These are phyloP conservation scores for Peniophora sp. DNA, from an alignment of 1,284 basidiomycete genomes.

Conservation along the genomic window DNA sequence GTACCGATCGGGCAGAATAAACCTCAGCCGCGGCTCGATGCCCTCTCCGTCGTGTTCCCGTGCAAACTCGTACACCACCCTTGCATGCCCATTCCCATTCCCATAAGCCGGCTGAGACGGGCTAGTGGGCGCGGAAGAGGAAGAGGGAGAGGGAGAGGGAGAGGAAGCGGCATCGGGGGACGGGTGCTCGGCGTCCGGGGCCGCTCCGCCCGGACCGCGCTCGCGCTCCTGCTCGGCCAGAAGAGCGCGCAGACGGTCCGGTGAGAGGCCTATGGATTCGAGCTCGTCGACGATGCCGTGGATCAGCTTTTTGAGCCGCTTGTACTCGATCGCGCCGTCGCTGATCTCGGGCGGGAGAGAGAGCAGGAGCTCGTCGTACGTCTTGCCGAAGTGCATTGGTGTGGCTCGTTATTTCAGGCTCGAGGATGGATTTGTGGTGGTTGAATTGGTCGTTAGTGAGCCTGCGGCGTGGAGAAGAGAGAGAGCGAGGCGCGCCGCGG, in stretches of 20 bases:
- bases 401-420: too few relatives aligned
- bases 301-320: conserved; percentile 90
- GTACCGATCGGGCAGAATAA: conserved; percentile 30
- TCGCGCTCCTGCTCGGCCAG: conserved; percentile 16
- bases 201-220: conserved; percentile 16
- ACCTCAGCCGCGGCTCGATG: conserved; percentile 47
- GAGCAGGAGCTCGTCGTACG: conserved; percentile 62
- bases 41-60: conserved; percentile 28
- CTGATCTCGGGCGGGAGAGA: conserved; percentile 71
- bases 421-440: too few relatives aligned
- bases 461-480: too few relatives aligned
- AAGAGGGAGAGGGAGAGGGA: conserved; percentile 9
- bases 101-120: too few relatives aligned
- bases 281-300: conserved; percentile 83
- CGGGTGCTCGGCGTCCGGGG: conserved; percentile 13
- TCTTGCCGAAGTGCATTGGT: conserved; percentile 80
- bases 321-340: conserved; percentile 80
- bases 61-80: conserved; percentile 49
- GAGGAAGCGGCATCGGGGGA: conserved; percentile 1
- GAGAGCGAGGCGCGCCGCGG: too few relatives aligned
- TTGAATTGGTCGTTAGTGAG: too few relatives aligned
- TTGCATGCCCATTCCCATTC: neutral
- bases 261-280: conserved; percentile 68
- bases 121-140: too few relatives aligned
- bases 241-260: conserved; percentile 35